Evolutionary conservation across 345 rosid species (phyloP).

Genomic region (Brassica incana): DNA sequence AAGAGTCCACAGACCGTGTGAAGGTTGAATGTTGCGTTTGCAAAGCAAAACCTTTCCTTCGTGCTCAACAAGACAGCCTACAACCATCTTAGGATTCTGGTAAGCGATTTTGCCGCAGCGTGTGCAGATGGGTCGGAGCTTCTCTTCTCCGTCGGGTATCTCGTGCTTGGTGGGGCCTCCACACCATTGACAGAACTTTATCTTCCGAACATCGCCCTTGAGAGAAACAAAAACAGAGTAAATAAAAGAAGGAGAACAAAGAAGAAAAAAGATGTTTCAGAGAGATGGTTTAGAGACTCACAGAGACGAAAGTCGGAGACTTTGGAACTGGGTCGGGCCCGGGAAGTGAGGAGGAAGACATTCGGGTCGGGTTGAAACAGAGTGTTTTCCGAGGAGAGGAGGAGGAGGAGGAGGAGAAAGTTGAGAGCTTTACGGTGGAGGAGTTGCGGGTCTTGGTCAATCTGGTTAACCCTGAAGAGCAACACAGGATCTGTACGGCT

Average conservation of each 20-base stretch:
- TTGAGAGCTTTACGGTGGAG: conserved; percentile 38
- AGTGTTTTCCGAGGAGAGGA: conserved; percentile 30
- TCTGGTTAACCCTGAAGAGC: conserved; percentile 50
- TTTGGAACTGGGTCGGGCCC: conserved; percentile 52
- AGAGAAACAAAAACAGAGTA: not conserved
- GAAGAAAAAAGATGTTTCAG: not conserved
- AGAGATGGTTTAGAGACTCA: conserved; percentile 13
- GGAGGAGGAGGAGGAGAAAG: conserved; percentile 26
- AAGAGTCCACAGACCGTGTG: conserved; percentile 89
- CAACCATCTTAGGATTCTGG: conserved; percentile 99
- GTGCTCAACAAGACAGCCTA: conserved; percentile 93
- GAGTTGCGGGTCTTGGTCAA: conserved; percentile 51
- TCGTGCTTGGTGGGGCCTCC: conserved; percentile 92
- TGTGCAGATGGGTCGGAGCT: conserved; percentile 81
- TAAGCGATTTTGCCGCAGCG: conserved; percentile 75
- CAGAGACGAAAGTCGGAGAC: conserved; percentile 41
- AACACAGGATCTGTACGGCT: conserved; percentile 65
- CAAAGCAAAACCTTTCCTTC: conserved; percentile 86
- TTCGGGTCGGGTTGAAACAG: not conserved
- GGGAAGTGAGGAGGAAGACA: conserved; percentile 37
- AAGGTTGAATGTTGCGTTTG: conserved; percentile 97
- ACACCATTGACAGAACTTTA: conserved; percentile 96
- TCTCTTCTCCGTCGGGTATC: conserved; percentile 91
- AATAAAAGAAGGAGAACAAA: not conserved
- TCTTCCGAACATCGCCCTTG: conserved; percentile 65